phyloP scores from a whole-genome alignment of 805 yeast genomes.

The Hagleromyces aurorensis region DNA sequence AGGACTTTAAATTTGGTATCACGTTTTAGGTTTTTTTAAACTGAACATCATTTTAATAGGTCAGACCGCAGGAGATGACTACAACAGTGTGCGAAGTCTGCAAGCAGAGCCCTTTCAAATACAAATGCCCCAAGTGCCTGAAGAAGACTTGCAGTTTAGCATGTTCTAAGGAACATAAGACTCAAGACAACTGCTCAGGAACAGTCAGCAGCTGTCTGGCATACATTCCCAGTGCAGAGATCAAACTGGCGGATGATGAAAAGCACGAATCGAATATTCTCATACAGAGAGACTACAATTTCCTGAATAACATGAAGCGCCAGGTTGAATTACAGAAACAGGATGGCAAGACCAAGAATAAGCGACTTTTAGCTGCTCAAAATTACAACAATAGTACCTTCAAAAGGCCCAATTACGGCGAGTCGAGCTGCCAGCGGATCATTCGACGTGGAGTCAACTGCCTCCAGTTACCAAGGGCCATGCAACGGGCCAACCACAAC shows the following conservation, averaged over 20 bases:
- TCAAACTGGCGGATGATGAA: constrained; percentile 33
- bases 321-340: constrained; percentile 48
- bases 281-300: constrained; percentile 79
- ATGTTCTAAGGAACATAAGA: constrained; percentile 69
- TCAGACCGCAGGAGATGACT: too few relatives aligned
- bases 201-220: constrained; percentile 45
- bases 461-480: constrained; percentile 57
- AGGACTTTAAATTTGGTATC: too few relatives aligned
- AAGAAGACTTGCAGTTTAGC: constrained; percentile 57
- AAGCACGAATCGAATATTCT: constrained; percentile 33
- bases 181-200: constrained; percentile 58
- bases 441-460: constrained; percentile 62
- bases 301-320: constrained; percentile 53
- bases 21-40: too few relatives aligned
- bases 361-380: constrained; percentile 19
- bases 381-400: constrained; percentile 11
- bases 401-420: constrained; percentile 11
- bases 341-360: constrained; percentile 41
- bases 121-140: constrained; percentile 76
- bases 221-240: constrained; percentile 43
- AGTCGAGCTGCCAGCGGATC: constrained; percentile 17
- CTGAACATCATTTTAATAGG: too few relatives aligned
- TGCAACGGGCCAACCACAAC: constrained; percentile 58
- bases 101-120: constrained; percentile 39
- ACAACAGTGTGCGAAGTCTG: constrained; percentile 46